Evolutionary conservation across 192 early-diverging fungal genomes (phyloP), one percentile per base, ranked within the genome.

Genomic region (Radiomyces spectabilis): DNA sequence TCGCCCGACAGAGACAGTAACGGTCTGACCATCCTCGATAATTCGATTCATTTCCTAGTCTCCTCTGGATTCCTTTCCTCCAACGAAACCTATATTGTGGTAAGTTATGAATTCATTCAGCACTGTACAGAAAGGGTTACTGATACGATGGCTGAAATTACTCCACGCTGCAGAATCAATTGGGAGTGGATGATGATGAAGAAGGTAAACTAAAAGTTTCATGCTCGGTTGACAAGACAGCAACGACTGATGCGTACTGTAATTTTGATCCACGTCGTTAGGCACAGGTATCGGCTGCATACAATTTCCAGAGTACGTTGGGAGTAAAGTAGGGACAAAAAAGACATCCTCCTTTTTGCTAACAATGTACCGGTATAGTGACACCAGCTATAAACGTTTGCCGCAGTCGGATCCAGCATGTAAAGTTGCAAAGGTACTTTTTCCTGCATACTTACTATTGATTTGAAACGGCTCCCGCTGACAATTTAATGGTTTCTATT

Each of bases 281-380:
- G 55, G 33, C 3, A 48, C 16, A 29, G 55, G 55, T 12, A 25
- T 57, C 15, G 55, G 55, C 25, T 57, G 55, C 30, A 22, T 57
- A 31, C n/a, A 57, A 48, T 24, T 57, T 12, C 18, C 46, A 48
- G 18, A 15, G 55, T 46, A 56, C 37, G 45, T 39, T 15, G 1
- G 29, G 15, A 13, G 37, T 1, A 37, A 46, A 46, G 31, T 0
- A 40, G 8, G 21, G 21, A 4, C 3, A 40, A 40, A 2, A 40
- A 31, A 21, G 12, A 26, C n/a, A 39, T 26, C 7, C 15, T 39
- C 24, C 15, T 41, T 13, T 22, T 12, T 38, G 26, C 35, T 5
- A 19, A 5, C 41, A 10, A 19, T 5, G 15, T 5, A 19, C 22
- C 16, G 10, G 3, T 39, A 22, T 48, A 57, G 43, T 21, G 13